Conservation (phyloP, 1,139 yeast genomes). For the Nakaseomyces delphensis region DNA sequence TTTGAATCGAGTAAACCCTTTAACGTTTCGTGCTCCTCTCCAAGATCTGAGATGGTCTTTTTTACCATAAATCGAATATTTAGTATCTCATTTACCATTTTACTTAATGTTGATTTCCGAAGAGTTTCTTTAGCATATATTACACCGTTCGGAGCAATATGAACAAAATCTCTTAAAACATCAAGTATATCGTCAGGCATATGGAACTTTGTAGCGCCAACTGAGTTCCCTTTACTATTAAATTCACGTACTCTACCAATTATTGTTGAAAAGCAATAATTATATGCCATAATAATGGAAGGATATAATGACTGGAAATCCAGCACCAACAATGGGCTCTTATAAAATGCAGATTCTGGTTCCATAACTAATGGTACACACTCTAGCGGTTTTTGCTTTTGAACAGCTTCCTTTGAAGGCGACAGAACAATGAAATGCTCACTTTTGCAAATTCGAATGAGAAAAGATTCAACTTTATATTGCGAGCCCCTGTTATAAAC, state of each 20-base stretch:
- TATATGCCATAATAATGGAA: conserved; percentile 83
- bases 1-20: conserved; percentile 60
- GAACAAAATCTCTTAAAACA: conserved; percentile 45
- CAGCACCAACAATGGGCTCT: conserved; percentile 78
- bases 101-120: conserved; percentile 67
- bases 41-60: conserved; percentile 52
- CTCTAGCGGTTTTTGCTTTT: conserved; percentile 76
- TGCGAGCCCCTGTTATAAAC: conserved; percentile 89
- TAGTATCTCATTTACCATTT: conserved; percentile 75
- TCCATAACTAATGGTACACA: conserved; percentile 89
- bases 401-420: conserved; percentile 75
- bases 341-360: conserved; percentile 76
- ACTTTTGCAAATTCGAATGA: conserved; percentile 62
- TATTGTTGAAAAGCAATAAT: conserved; percentile 83
- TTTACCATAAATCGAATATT: conserved; percentile 75
- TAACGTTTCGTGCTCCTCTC: conserved; percentile 29
- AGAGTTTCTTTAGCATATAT: conserved; percentile 60
- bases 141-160: conserved; percentile 78
- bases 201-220: conserved; percentile 45
- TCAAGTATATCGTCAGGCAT: conserved; percentile 52
- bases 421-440: conserved; percentile 68
- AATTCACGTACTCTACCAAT: conserved; percentile 59
- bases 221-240: conserved; percentile 39
- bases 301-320: conserved; percentile 95
- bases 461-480: conserved; percentile 79